A percentile compares a stretch with the other conserved stretches of the same genome.
Evolutionary conservation across 1,284 basidiomycete genomes (phyloP).

Genomic region (Sporisorium sorghi): DNA sequence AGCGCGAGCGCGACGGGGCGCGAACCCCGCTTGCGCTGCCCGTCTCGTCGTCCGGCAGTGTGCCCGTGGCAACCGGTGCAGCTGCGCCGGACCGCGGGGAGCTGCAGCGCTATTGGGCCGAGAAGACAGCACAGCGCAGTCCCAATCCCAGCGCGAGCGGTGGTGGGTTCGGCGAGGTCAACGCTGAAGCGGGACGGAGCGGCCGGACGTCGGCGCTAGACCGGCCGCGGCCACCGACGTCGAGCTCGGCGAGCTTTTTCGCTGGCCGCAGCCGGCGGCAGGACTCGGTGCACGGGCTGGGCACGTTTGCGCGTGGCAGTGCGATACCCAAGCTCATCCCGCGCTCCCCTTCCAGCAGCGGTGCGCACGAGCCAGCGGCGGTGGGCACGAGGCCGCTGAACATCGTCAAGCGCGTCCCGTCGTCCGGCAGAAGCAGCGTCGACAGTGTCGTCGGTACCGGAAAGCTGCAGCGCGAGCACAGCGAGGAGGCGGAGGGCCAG

Average conservation of each 20-base stretch:
- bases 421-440: background rate
- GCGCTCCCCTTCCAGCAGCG: background rate
- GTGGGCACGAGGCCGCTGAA: conserved; percentile 20
- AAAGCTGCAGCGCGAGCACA: background rate
- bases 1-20: conserved; percentile 7
- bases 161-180: background rate
- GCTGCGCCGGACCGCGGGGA: background rate
- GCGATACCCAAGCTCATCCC: background rate
- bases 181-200: background rate
- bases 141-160: no score
- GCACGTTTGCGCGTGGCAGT: background rate
- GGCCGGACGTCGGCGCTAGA: conserved; percentile 33
- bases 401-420: conserved; percentile 22
- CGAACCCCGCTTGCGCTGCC: conserved; percentile 9
- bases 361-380: conserved; percentile 5
- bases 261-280: conserved; percentile 19
- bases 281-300: conserved; percentile 11
- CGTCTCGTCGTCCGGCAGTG: background rate
- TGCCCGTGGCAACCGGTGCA: background rate
- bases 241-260: conserved; percentile 33
- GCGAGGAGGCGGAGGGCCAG: background rate
- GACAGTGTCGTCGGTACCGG: background rate
- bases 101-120: background rate
- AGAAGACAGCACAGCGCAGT: background rate
- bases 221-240: conserved; percentile 45